Conservation (phyloP, 2,329 filamentous ascomycete genomes). For the Uncinocarpus reesii region DNA sequence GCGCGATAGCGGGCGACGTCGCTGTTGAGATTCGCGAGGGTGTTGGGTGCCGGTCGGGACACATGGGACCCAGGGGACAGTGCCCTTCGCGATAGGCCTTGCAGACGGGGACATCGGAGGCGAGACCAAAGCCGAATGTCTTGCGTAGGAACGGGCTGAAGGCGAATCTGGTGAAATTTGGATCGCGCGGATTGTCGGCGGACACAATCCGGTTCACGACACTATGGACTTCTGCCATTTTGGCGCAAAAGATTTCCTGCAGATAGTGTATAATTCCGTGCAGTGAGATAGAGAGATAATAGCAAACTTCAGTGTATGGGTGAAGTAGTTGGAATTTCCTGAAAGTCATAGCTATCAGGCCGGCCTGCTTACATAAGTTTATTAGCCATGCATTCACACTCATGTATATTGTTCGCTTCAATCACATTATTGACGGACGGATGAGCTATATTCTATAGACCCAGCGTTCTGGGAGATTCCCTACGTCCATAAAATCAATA, state of each 20-base stretch:
- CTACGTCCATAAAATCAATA: too few relatives aligned
- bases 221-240: constrained; percentile 29
- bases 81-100: constrained; percentile 75
- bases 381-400: too few relatives aligned
- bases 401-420: too few relatives aligned
- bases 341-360: too few relatives aligned
- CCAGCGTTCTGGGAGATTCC: too few relatives aligned
- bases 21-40: constrained; percentile 37
- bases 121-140: constrained; percentile 75
- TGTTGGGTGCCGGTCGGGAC: constrained; percentile 68
- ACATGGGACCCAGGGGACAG: constrained; percentile 74
- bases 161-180: constrained; percentile 56
- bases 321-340: too few relatives aligned
- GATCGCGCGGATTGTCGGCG: constrained; percentile 29
- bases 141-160: constrained; percentile 77
- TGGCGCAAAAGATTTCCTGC: not conserved
- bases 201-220: constrained; percentile 29
- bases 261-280: too few relatives aligned
- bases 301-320: too few relatives aligned
- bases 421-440: too few relatives aligned
- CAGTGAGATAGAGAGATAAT: not conserved
- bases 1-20: constrained; percentile 34
- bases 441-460: too few relatives aligned
- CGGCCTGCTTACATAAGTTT: too few relatives aligned
- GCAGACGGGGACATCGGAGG: constrained; percentile 69